A percentile compares a stretch with the other conserved stretches of the same genome.
Conservation (phyloP, 805 yeast species). For the Metschnikowia hibisci region DNA sequence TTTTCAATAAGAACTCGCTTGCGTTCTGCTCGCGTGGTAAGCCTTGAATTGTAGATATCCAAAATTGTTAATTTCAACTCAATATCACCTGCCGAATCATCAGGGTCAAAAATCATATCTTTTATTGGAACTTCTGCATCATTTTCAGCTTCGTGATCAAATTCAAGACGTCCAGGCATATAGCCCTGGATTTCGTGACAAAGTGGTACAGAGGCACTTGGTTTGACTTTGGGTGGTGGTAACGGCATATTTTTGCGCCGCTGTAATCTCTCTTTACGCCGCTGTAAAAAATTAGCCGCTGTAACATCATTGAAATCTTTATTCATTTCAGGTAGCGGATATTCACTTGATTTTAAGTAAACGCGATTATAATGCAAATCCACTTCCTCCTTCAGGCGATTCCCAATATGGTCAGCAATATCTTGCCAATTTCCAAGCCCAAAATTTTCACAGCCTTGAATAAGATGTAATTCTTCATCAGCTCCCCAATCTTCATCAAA, state of each 20-base stretch:
- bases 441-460: conserved; percentile 86
- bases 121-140: conserved; percentile 94
- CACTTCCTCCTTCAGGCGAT: conserved; percentile 87
- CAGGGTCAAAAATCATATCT: conserved; percentile 94
- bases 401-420: conserved; percentile 93
- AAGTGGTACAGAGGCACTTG: conserved; percentile 88
- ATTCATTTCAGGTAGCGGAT: conserved; percentile 87
- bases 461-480: conserved; percentile 84
- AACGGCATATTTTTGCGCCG: conserved; percentile 65
- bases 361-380: conserved; percentile 72
- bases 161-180: conserved; percentile 98
- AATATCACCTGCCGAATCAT: conserved; percentile 82
- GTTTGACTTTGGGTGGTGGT: conserved; percentile 81
- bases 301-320: conserved; percentile 58
- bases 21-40: conserved; percentile 89
- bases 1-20: conserved; percentile 79
- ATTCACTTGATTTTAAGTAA: conserved; percentile 64
- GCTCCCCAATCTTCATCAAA: conserved; percentile 95
- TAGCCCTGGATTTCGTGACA: conserved; percentile 97
- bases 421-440: conserved; percentile 99
- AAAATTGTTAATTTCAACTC: conserved; percentile 83
- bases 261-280: conserved; percentile 69
- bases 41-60: conserved; percentile 84
- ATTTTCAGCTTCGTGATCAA: conserved; percentile 93
- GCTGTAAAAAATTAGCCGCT: conserved; percentile 64